phyloP scores from a whole-genome alignment of 2,329 filamentous ascomycete species.

The Orbilia blumenaviensis region DNA sequence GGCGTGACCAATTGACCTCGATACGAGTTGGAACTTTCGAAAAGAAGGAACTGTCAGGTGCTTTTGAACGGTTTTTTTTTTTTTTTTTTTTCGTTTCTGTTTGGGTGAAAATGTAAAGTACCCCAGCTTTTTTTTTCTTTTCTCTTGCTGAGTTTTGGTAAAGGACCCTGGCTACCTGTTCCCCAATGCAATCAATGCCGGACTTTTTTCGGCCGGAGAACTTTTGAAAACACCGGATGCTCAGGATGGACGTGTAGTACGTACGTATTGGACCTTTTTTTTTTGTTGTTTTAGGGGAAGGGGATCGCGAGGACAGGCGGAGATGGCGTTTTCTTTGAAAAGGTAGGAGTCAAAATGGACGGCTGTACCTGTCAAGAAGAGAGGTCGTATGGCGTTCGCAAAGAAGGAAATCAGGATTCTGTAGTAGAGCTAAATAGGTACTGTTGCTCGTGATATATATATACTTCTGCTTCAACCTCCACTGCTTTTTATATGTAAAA shows the following conservation, averaged over 20 bases:
- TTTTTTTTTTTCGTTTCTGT: background rate
- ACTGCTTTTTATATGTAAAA: no score
- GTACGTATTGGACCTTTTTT: background rate
- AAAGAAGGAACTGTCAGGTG: slow-evolving; percentile 18
- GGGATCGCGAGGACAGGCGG: background rate
- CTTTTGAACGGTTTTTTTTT: slow-evolving; percentile 14
- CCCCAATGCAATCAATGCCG: background rate
- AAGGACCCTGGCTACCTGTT: background rate
- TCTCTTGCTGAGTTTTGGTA: background rate
- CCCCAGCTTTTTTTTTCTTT: slow-evolving; percentile 23
- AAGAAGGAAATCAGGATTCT: background rate
- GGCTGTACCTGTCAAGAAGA: background rate
- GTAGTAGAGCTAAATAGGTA: no score
- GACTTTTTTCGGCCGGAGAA: slow-evolving; percentile 10
- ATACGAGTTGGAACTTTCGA: background rate
- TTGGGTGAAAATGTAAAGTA: no score
- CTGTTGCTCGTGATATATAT: no score
- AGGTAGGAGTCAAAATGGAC: background rate
- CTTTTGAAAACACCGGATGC: background rate
- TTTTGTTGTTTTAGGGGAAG: background rate
- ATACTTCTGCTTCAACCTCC: no score
- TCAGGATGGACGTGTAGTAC: no score
- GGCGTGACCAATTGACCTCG: slow-evolving; percentile 2
- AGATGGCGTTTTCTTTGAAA: background rate
- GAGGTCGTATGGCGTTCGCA: background rate